phyloP scores from a whole-genome alignment of 352 stramenopile genomes.

The Phytophthora quininea region DNA sequence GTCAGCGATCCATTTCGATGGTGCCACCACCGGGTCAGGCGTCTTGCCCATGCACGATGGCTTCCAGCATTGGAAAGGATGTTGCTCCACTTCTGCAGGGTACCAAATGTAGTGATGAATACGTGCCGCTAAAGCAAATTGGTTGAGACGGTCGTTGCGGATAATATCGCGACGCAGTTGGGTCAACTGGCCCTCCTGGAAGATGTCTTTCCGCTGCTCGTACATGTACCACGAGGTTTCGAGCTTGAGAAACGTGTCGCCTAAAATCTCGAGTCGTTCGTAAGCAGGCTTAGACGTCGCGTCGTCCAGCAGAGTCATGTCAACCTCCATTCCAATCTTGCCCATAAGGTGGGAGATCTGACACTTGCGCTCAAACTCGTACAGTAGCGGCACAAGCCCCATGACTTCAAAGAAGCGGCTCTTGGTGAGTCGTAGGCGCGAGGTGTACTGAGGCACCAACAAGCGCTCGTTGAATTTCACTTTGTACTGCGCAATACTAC shows the following conservation, averaged over 20 bases:
- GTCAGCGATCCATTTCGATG: slow-evolving; percentile 87
- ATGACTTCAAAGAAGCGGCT: slow-evolving; percentile 82
- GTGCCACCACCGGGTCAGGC: slow-evolving; percentile 69
- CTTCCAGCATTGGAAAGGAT: slow-evolving; percentile 87
- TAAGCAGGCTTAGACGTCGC: slow-evolving; percentile 87
- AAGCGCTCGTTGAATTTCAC: slow-evolving; percentile 82
- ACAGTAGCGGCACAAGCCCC: slow-evolving; percentile 81
- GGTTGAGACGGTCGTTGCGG: slow-evolving; percentile 81
- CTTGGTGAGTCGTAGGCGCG: slow-evolving; percentile 64
- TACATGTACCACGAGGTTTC: slow-evolving; percentile 89
- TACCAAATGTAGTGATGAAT: slow-evolving; percentile 86
- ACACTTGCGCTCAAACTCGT: slow-evolving; percentile 90
- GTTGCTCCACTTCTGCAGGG: slow-evolving; percentile 77
- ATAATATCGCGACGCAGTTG: slow-evolving; percentile 86
- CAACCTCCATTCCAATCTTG: slow-evolving; percentile 74
- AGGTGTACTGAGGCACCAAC: slow-evolving; percentile 76
- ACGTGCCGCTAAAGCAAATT: slow-evolving; percentile 61
- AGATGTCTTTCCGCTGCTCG: slow-evolving; percentile 71
- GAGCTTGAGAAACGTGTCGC: slow-evolving; percentile 87
- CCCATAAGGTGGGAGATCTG: slow-evolving; percentile 89
- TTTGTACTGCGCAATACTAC: slow-evolving; percentile 56
- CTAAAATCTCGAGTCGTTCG: slow-evolving; percentile 83
- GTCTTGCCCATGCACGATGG: slow-evolving; percentile 88
- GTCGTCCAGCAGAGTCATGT: slow-evolving; percentile 77
- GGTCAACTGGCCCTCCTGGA: slow-evolving; percentile 74